A percentile compares a stretch with the other conserved stretches of the same genome.
phyloP scores from a whole-genome alignment of 139 green algal species.

The Zygnema circumcarinatum region DNA sequence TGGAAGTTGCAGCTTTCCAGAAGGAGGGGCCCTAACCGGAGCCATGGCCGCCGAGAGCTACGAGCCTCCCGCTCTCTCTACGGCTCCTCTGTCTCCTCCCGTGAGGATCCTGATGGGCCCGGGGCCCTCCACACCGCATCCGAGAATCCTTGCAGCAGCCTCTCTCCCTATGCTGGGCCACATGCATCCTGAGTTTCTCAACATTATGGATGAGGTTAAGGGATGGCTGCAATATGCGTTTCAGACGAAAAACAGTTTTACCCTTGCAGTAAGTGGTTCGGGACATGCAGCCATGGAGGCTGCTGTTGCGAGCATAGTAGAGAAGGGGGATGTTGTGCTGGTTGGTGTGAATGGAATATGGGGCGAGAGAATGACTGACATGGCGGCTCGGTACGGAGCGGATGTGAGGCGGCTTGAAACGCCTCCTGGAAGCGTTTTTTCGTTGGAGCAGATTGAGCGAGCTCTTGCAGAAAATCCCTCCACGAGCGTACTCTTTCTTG shows the following conservation, averaged over 20 bases:
- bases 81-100: not conserved
- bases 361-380: constrained; percentile 84
- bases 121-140: constrained; percentile 54
- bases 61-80: not conserved
- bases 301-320: constrained; percentile 83
- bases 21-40: too few species aligned
- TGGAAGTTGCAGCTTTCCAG: too few species aligned
- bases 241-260: constrained; percentile 86
- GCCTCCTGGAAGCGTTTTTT: constrained; percentile 76
- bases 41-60: too few species aligned
- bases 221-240: constrained; percentile 85
- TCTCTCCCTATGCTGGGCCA: constrained; percentile 45
- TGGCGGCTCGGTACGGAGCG: constrained; percentile 83
- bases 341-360: constrained; percentile 80
- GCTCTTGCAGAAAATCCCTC: constrained; percentile 40
- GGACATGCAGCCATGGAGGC: constrained; percentile 92
- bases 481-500: constrained; percentile 46
- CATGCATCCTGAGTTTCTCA: constrained; percentile 89
- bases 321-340: constrained; percentile 81
- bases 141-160: constrained; percentile 43
- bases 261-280: constrained; percentile 81
- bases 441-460: constrained; percentile 47
- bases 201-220: constrained; percentile 88
- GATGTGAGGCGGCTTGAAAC: constrained; percentile 77
- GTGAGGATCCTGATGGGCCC: constrained; percentile 10